These are phyloP conservation scores for Epichloe gansuensis DNA, from an alignment of 2,329 filamentous ascomycete genomes.

Conservation along the genomic window DNA sequence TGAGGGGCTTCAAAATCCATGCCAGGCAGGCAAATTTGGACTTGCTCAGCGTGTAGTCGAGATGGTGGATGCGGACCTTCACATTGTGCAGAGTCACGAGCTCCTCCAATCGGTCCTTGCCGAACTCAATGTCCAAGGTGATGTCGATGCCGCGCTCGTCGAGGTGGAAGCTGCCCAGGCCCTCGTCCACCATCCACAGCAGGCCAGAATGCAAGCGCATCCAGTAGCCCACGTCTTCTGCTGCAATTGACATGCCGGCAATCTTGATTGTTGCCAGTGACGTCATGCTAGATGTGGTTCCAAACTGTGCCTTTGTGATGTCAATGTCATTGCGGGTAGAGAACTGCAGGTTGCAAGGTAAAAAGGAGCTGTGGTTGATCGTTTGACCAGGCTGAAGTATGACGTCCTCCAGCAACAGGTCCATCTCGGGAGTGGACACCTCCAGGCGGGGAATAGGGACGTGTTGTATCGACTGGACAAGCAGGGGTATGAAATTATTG, in stretches of 20 bases:
- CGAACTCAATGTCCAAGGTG: conserved; percentile 71
- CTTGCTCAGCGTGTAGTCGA: conserved; percentile 63
- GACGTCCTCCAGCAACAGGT: conserved; percentile 79
- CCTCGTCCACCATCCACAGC: conserved; percentile 64
- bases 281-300: conserved; percentile 51
- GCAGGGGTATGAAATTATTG: conserved; percentile 67
- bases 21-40: conserved; percentile 66
- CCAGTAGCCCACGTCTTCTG: conserved; percentile 84
- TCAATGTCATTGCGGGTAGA: conserved; percentile 80
- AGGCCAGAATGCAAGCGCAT: conserved; percentile 65
- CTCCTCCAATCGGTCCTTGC: conserved; percentile 63
- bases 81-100: conserved; percentile 68
- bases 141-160: conserved; percentile 83
- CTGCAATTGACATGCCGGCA: conserved; percentile 70
- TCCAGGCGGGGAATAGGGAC: conserved; percentile 86
- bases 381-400: conserved; percentile 80
- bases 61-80: conserved; percentile 71
- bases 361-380: conserved; percentile 74
- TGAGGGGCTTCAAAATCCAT: conserved; percentile 73
- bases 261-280: conserved; percentile 67
- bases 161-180: conserved; percentile 73
- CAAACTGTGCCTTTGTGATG: conserved; percentile 56
- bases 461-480: conserved; percentile 70
- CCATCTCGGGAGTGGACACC: conserved; percentile 67
- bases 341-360: conserved; percentile 71